These are phyloP conservation scores for Aurinia saxatilis DNA, from an alignment of 345 rosid genomes.

Conservation along the genomic window DNA sequence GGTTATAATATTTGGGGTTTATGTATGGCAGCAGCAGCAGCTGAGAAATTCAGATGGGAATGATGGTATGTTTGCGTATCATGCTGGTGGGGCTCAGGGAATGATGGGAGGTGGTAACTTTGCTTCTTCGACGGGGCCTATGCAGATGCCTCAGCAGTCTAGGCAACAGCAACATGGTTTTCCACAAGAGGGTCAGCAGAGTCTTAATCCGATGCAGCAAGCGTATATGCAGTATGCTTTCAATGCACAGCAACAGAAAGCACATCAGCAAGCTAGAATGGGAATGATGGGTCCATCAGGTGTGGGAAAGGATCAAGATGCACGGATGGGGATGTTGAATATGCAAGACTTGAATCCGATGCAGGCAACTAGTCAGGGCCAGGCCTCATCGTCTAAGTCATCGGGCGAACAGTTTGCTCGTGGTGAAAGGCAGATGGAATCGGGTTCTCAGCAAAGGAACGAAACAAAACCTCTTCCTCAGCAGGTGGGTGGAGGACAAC, in stretches of 20 bases:
- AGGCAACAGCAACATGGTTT: constrained; percentile 58
- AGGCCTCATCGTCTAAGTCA: constrained; percentile 76
- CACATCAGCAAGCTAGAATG: constrained; percentile 77
- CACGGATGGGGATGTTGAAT: constrained; percentile 53
- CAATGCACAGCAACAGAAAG: constrained; percentile 68
- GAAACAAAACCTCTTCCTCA: constrained; percentile 51
- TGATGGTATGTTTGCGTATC: constrained; percentile 71
- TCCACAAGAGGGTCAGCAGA: constrained; percentile 69
- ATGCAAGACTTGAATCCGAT: constrained; percentile 75
- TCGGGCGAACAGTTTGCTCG: constrained; percentile 56
- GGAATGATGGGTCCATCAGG: constrained; percentile 46
- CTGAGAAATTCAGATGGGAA: constrained; percentile 64
- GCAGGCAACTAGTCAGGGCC: constrained; percentile 68
- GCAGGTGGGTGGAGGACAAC: constrained; percentile 46
- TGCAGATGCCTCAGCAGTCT: constrained; percentile 76
- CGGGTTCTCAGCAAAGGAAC: constrained; percentile 55
- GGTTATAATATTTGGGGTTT: background rate
- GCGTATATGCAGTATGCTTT: constrained; percentile 77
- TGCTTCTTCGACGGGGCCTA: constrained; percentile 58
- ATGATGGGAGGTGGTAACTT: constrained; percentile 59
- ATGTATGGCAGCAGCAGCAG: constrained; percentile 48
- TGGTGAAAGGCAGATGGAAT: constrained; percentile 62
- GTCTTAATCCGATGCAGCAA: constrained; percentile 69
- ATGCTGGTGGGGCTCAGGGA: constrained; percentile 66
- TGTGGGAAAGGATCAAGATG: constrained; percentile 62